Conservation (phyloP, 208 protist genomes). For the Crithidia mellificae region DNA sequence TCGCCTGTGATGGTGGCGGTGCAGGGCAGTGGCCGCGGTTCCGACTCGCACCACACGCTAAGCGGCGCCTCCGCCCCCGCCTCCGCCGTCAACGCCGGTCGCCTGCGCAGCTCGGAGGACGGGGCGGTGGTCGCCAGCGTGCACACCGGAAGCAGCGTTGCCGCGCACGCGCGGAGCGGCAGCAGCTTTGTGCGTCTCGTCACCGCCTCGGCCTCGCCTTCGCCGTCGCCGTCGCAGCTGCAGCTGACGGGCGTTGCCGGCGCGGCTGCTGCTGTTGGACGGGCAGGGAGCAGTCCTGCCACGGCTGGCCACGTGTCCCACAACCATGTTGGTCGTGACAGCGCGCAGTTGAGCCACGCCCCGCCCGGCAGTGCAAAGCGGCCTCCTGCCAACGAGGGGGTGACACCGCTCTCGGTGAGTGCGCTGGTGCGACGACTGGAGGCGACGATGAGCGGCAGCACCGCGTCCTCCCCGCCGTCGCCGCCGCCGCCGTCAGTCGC, state of each 20-base stretch:
- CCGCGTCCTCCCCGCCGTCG: too few relatives aligned
- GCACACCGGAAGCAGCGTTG: background rate
- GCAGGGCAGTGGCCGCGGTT: background rate
- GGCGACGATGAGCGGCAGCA: background rate
- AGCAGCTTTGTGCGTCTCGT: conserved; percentile 16
- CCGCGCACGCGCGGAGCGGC: conserved; percentile 5
- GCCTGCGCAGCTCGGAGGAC: background rate
- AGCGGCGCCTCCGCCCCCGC: background rate
- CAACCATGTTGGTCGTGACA: background rate
- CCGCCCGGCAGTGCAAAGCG: too few relatives aligned
- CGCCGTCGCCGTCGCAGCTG: background rate
- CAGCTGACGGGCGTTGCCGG: background rate
- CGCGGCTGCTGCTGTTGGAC: background rate
- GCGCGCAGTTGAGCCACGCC: too few relatives aligned
- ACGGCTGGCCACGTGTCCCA: background rate
- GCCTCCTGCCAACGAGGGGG: too few relatives aligned
- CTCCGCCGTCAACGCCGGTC: too few relatives aligned
- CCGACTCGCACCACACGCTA: background rate
- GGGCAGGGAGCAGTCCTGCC: background rate
- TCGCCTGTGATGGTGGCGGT: conserved; percentile 1
- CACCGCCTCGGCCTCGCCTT: background rate
- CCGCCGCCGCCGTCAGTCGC: background rate
- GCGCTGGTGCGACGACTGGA: conserved; percentile 9
- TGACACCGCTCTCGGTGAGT: conserved; percentile 7
- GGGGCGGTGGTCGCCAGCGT: background rate